A percentile compares a stretch with the other conserved stretches of the same genome.
Conservation (phyloP, 2,329 filamentous ascomycete genomes). For the Trichophyton verrucosum region DNA sequence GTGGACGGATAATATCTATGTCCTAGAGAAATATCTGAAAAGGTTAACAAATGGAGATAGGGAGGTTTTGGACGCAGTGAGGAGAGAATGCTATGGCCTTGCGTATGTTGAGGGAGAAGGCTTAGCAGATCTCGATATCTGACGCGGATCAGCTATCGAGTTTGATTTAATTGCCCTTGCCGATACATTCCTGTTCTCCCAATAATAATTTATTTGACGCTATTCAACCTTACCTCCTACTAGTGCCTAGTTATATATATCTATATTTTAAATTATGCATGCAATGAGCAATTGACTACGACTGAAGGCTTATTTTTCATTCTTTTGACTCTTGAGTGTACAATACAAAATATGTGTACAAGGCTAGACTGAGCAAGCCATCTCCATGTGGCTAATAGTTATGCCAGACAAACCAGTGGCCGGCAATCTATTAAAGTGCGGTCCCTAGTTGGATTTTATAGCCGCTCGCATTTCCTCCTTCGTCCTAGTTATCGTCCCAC, state of each 20-base stretch:
- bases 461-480: constrained; percentile 36
- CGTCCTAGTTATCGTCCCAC: constrained; percentile 46
- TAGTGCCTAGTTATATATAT: neutral
- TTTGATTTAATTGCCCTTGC: neutral
- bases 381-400: neutral
- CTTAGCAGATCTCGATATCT: constrained; percentile 30
- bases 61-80: constrained; percentile 33
- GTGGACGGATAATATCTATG: constrained; percentile 36
- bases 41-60: constrained; percentile 32
- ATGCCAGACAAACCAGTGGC: neutral
- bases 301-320: neutral
- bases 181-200: too few relatives aligned
- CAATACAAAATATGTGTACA: neutral
- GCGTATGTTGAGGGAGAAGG: constrained; percentile 45
- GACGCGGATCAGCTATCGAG: neutral
- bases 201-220: neutral
- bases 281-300: neutral
- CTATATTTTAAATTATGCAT: neutral
- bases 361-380: neutral
- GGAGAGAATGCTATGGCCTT: constrained; percentile 39
- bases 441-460: neutral
- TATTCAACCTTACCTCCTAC: neutral
- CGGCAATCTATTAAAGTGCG: neutral
- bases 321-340: neutral
- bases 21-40: constrained; percentile 30